phyloP scores from a whole-genome alignment of 768 basidiomycete species.

The Leucosporidium yakuticum region DNA sequence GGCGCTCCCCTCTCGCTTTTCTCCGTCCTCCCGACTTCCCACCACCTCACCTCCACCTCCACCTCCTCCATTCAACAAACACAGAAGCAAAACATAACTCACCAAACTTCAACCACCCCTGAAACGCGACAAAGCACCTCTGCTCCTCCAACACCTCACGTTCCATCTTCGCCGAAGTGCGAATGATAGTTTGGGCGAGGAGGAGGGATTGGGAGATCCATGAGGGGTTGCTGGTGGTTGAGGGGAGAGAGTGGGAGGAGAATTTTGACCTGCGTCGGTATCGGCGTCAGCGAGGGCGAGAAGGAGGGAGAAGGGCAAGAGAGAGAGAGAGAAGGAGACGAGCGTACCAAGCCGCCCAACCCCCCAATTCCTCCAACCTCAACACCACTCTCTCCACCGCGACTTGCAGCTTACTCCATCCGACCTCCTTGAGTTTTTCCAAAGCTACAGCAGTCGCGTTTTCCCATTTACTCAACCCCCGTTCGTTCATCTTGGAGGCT shows the following conservation, averaged over 20 bases:
- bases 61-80: too few relatives aligned
- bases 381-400: conserved; percentile 37
- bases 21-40: too few relatives aligned
- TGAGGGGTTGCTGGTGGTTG: too few relatives aligned
- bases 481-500: conserved; percentile 35
- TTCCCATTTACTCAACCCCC: conserved; percentile 39
- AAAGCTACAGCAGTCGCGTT: conserved; percentile 25
- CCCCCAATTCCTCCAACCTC: conserved; percentile 30
- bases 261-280: too few relatives aligned
- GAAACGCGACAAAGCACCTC: conserved; percentile 36
- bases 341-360: conserved; percentile 34
- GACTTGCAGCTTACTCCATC: conserved; percentile 30
- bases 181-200: conserved; percentile 18
- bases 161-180: conserved; percentile 13
- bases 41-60: too few relatives aligned
- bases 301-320: not conserved
- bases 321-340: not conserved
- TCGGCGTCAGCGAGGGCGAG: too few relatives aligned
- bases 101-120: conserved; percentile 38
- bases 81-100: conserved; percentile 3
- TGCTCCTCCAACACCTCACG: conserved; percentile 34
- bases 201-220: too few relatives aligned
- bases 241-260: too few relatives aligned
- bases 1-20: too few relatives aligned
- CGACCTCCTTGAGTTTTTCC: conserved; percentile 20